phyloP scores from a whole-genome alignment of 2,329 filamentous ascomycete species.

The Stagonosporopsis rhizophila region DNA sequence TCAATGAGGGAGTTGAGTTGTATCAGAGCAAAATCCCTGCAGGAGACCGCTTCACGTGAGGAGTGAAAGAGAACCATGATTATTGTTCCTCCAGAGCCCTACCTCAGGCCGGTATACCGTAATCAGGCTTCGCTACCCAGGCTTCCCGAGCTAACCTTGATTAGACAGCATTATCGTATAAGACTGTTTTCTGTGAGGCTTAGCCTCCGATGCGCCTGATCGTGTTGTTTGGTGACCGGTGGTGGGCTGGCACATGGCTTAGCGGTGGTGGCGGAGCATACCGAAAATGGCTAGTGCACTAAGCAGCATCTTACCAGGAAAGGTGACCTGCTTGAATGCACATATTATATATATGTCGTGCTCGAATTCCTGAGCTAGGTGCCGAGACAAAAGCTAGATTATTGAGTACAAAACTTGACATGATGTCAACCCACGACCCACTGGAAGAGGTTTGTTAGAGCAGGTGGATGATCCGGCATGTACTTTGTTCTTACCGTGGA shows the following conservation, averaged over 20 bases:
- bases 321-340: background rate
- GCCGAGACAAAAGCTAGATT: too few species aligned
- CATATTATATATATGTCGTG: too few species aligned
- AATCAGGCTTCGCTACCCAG: background rate
- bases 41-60: background rate
- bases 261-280: constrained; percentile 1
- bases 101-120: background rate
- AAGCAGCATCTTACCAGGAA: background rate
- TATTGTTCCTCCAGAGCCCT: background rate
- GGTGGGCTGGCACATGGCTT: constrained; percentile 4
- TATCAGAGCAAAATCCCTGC: background rate
- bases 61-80: background rate
- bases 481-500: too few species aligned
- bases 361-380: too few species aligned
- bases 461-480: too few species aligned
- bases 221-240: constrained; percentile 8
- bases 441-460: too few species aligned
- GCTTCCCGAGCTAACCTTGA: background rate
- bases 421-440: too few species aligned
- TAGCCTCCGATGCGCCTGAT: constrained; percentile 1
- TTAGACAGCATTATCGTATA: background rate
- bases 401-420: too few species aligned
- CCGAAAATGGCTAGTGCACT: background rate
- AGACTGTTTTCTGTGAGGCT: background rate
- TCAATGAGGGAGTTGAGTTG: background rate